Evolutionary conservation across 768 basidiomycete species (phyloP).

Genomic region (Lyophyllum decastes): DNA sequence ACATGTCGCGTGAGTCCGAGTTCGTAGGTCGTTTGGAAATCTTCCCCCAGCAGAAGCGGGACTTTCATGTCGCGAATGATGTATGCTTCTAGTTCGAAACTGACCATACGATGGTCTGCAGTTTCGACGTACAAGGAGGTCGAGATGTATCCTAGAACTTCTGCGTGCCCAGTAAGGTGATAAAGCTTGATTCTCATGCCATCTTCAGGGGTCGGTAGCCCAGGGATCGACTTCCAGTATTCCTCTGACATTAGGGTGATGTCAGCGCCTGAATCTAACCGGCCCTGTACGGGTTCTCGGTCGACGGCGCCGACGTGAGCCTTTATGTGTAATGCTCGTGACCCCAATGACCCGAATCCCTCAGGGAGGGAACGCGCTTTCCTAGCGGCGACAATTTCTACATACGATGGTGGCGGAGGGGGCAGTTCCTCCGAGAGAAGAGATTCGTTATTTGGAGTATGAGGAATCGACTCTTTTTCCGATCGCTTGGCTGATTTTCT

Average conservation of each 20-base stretch:
- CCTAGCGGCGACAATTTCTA: background rate
- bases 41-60: slow-evolving; percentile 31
- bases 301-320: background rate
- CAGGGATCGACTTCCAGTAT: background rate
- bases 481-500: background rate
- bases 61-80: slow-evolving; percentile 29
- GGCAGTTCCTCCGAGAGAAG: background rate
- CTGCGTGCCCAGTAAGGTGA: background rate
- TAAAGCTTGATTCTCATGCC: background rate
- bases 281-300: background rate
- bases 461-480: background rate
- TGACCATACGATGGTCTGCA: slow-evolving; percentile 8
- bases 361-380: background rate
- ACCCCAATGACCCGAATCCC: background rate
- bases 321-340: background rate
- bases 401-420: background rate
- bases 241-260: slow-evolving; percentile 1
- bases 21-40: slow-evolving; percentile 31
- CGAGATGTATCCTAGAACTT: background rate
- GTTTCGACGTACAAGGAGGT: background rate
- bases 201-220: background rate
- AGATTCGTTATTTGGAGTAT: background rate
- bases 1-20: slow-evolving; percentile 1
- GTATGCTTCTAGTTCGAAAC: slow-evolving; percentile 28
- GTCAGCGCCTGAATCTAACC: background rate